Conservation (phyloP, 176 grass and related monocot species). For the barley (Hordeum vulgare) region MorexV3_pseudomolecules_assembly NC_058522.1:533628369-533628868, state of each 20-base stretch:
- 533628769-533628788: neutral
- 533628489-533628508: neutral
- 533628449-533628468: neutral
- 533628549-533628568: no score
- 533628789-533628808: neutral
- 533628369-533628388: neutral
- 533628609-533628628: neutral
- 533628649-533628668: neutral
- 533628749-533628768: neutral
- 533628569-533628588: no score
- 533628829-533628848: neutral
- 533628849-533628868: neutral
- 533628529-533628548: neutral
- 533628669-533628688: neutral
- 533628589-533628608: neutral
- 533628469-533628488: conserved; percentile 1
- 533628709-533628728: neutral
- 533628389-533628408: neutral
- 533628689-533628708: neutral
- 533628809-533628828: neutral
- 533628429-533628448: neutral
- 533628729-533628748: conserved; percentile 21
- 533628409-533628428: neutral
- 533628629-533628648: conserved; percentile 1
- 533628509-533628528: neutral